Conservation (phyloP, 1,284 basidiomycete genomes). For the Apiotrichum akiyoshidainum region DNA sequence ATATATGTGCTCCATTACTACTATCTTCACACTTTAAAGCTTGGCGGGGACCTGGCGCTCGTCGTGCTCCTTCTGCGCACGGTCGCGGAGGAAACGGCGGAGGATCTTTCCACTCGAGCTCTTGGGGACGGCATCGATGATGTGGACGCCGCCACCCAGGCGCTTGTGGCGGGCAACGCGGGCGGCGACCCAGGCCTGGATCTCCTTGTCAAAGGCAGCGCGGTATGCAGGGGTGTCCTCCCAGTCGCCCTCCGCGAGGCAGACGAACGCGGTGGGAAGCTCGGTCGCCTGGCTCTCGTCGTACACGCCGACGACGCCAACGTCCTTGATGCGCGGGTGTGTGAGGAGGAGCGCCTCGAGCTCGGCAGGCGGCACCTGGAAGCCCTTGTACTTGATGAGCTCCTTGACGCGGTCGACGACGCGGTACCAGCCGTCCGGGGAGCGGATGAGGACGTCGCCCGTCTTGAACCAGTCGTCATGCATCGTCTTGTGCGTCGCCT, state of each 20-base stretch:
- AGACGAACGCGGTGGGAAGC: constrained; percentile 57
- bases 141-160: constrained; percentile 52
- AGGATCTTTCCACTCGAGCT: constrained; percentile 43
- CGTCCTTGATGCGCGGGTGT: constrained; percentile 67
- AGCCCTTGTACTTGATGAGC: constrained; percentile 69
- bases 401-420: constrained; percentile 62
- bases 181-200: constrained; percentile 62
- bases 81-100: constrained; percentile 37
- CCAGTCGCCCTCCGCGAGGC: constrained; percentile 1
- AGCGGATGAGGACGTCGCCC: constrained; percentile 67
- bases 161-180: constrained; percentile 56
- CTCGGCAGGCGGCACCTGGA: constrained; percentile 73
- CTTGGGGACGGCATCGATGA: constrained; percentile 54
- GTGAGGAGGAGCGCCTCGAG: constrained; percentile 69
- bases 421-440: constrained; percentile 59
- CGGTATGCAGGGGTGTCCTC: constrained; percentile 1
- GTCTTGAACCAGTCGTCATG: constrained; percentile 72
- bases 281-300: constrained; percentile 66
- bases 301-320: constrained; percentile 67
- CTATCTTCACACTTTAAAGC: too few relatives aligned
- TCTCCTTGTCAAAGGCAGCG: constrained; percentile 53
- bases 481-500: constrained; percentile 65
- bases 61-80: constrained; percentile 21
- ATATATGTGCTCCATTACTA: too few relatives aligned
- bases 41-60: not conserved